phyloP scores from a whole-genome alignment of 1,284 basidiomycete genomes.

The Apiotrichum mycotoxinovorans region DNA sequence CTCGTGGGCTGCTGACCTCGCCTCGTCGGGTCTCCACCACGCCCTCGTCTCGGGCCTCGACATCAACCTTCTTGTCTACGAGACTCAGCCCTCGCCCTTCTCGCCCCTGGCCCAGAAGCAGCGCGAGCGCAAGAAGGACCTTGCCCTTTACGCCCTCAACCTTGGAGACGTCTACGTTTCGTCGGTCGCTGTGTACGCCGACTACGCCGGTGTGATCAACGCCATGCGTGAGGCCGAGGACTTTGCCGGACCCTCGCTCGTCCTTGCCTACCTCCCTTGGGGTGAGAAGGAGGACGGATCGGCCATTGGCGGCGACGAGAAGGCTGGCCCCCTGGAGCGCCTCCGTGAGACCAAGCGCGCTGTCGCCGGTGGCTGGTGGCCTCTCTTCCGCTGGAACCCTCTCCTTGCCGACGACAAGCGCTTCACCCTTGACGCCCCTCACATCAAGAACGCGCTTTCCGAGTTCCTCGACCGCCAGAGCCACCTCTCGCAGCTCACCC shows the following conservation, averaged over 20 bases:
- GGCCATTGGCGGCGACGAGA: constrained; percentile 57
- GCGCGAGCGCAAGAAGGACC: constrained; percentile 74
- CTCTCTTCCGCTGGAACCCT: constrained; percentile 96
- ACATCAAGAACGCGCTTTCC: constrained; percentile 90
- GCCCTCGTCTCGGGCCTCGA: constrained; percentile 85
- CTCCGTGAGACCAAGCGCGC: constrained; percentile 97
- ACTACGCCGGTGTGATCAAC: constrained; percentile 92
- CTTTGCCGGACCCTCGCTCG: constrained; percentile 84
- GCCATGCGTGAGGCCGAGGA: constrained; percentile 86
- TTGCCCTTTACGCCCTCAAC: constrained; percentile 97
- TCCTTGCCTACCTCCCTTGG: constrained; percentile 94
- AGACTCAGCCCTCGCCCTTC: constrained; percentile 72
- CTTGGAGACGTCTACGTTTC: constrained; percentile 96
- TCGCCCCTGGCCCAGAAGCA: constrained; percentile 55
- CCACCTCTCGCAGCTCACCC: constrained; percentile 87
- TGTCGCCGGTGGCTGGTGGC: constrained; percentile 96
- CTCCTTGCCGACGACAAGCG: constrained; percentile 74
- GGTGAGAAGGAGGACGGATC: constrained; percentile 61
- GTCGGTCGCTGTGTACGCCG: constrained; percentile 90
- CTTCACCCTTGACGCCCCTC: constrained; percentile 88
- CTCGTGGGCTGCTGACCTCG: constrained; percentile 95
- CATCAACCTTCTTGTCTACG: constrained; percentile 93
- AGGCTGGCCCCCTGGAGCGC: constrained; percentile 73
- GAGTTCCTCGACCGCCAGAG: constrained; percentile 95
- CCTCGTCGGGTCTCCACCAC: constrained; percentile 93